Conservation (phyloP, 257 asterid species). For the Handroanthus guayacan region DNA sequence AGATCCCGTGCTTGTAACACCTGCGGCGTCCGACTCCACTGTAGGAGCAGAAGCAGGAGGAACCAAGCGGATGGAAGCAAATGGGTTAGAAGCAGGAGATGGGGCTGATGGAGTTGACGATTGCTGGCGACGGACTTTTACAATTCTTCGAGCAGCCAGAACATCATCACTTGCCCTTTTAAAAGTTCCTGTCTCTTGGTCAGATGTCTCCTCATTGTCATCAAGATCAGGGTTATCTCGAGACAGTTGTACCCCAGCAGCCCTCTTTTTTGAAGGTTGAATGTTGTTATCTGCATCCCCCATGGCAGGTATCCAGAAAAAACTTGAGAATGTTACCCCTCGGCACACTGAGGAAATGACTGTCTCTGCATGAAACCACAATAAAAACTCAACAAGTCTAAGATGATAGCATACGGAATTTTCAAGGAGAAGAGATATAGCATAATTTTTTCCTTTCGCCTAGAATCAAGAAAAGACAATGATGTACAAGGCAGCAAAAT, state of each 20-base stretch:
- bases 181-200: constrained; percentile 73
- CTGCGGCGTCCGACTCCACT: constrained; percentile 36
- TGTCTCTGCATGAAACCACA: not conserved
- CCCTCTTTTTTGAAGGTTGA: constrained; percentile 86
- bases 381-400: not conserved
- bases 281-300: constrained; percentile 70
- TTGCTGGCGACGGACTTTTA: constrained; percentile 77
- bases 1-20: constrained; percentile 38
- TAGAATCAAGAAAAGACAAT: not conserved
- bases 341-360: not conserved
- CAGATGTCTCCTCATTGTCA: constrained; percentile 68
- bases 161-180: constrained; percentile 89
- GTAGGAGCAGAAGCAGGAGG: constrained; percentile 51
- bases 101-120: constrained; percentile 50
- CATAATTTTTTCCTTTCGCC: not conserved
- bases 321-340: not conserved
- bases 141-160: constrained; percentile 80
- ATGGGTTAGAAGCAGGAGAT: constrained; percentile 71
- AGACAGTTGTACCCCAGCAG: constrained; percentile 79
- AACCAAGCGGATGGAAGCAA: constrained; percentile 67
- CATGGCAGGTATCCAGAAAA: constrained; percentile 48
- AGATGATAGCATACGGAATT: not conserved
- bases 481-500: not conserved
- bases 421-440: not conserved
- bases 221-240: constrained; percentile 92